Conservation (phyloP, 2,329 filamentous ascomycete species). For the Alternaria infectoria region DNA sequence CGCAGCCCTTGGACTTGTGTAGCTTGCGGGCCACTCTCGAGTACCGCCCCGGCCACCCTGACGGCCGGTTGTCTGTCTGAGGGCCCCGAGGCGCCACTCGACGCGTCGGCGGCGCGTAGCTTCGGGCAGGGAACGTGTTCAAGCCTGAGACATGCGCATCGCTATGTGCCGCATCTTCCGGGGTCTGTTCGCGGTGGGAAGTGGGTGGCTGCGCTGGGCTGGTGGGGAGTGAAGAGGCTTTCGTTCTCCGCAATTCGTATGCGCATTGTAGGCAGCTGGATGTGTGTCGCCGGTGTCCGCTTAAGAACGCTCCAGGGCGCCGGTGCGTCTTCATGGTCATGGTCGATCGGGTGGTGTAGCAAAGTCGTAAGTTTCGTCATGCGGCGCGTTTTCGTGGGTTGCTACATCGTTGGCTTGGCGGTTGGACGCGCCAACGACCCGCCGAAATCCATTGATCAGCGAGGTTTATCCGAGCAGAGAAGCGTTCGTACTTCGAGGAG, state of each 20-base stretch:
- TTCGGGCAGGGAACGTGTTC: background rate
- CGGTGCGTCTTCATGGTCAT: no score
- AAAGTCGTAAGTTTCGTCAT: background rate
- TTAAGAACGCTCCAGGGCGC: background rate
- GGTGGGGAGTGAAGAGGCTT: background rate
- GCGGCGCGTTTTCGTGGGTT: background rate
- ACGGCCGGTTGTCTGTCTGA: background rate
- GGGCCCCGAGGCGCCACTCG: background rate
- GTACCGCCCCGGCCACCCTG: background rate
- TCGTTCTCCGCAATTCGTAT: background rate
- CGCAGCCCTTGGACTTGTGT: background rate
- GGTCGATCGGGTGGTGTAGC: background rate
- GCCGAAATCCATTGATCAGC: background rate
- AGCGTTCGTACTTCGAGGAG: fast-evolving
- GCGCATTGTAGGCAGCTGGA: background rate
- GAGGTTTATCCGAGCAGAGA: background rate
- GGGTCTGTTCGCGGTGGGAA: background rate
- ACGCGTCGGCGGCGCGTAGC: background rate
- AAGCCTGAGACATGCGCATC: background rate
- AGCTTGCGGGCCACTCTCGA: background rate
- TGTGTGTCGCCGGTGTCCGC: background rate
- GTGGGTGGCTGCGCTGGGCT: background rate
- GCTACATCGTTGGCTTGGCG: background rate
- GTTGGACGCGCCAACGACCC: background rate
- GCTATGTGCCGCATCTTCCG: background rate